A percentile compares a stretch with the other conserved stretches of the same genome.
phyloP scores from a whole-genome alignment of 208 protist species.

The Acanthamoeba royreba region DNA sequence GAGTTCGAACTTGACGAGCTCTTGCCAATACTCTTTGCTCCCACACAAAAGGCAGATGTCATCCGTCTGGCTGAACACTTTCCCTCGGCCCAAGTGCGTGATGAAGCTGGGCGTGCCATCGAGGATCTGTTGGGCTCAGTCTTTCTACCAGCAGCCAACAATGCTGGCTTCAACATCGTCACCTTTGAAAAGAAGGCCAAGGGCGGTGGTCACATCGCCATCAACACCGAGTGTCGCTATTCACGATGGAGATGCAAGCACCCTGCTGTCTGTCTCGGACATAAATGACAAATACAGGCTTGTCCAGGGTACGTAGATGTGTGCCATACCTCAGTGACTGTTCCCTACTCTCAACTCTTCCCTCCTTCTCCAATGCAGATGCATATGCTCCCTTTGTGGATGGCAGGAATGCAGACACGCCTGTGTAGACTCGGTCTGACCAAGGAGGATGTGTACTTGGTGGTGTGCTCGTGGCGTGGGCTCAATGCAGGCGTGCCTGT shows the following conservation, averaged over 20 bases:
- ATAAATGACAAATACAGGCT: neutral
- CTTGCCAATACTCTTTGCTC: neutral
- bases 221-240: slow-evolving; percentile 31
- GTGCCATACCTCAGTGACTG: neutral
- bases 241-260: neutral
- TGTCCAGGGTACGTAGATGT: neutral
- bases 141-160: neutral
- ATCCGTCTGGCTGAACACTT: neutral
- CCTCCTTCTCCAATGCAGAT: neutral
- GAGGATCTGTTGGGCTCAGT: neutral
- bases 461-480: neutral
- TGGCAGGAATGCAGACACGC: neutral
- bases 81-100: neutral
- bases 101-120: neutral
- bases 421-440: neutral
- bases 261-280: neutral
- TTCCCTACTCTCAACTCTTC: neutral
- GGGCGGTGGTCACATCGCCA: neutral
- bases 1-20: neutral
- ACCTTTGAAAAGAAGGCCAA: slow-evolving; percentile 6
- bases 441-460: slow-evolving; percentile 20
- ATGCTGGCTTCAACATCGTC: neutral
- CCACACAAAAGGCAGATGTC: neutral
- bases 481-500: neutral
- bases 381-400: neutral